A percentile compares a stretch with the other conserved stretches of the same genome.
These are phyloP conservation scores for Chalara sp. DNA, from an alignment of 2,329 filamentous ascomycete genomes.

Conservation along the genomic window DNA sequence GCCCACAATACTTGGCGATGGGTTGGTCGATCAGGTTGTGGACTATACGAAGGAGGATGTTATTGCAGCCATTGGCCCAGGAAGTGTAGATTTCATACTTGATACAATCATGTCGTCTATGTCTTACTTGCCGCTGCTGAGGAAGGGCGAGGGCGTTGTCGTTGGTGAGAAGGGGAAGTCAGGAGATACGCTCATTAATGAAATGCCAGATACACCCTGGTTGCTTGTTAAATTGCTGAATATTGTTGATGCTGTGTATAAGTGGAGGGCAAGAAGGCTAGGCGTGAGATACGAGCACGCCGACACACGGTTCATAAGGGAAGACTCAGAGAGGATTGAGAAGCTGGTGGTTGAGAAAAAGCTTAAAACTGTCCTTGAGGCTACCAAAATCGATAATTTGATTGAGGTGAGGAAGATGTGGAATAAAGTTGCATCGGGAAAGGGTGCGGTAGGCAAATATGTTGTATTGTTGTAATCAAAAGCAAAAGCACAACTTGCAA, in stretches of 20 bases:
- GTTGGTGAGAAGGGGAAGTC: conserved; percentile 19
- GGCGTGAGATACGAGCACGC: conserved; percentile 5
- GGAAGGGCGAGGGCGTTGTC: conserved; percentile 29
- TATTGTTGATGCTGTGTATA: conserved; percentile 22
- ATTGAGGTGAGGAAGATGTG: conserved; percentile 29
- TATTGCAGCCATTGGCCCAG: conserved; percentile 23
- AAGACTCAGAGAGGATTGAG: conserved; percentile 15
- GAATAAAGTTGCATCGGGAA: conserved; percentile 27
- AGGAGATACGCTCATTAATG: conserved; percentile 26
- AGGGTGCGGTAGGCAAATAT: conserved; percentile 33
- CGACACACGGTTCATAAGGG: neutral
- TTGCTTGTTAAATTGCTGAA: conserved; percentile 22
- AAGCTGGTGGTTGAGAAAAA: conserved; percentile 21
- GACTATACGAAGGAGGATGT: conserved; percentile 33
- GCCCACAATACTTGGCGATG: conserved; percentile 31
- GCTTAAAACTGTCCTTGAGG: conserved; percentile 27
- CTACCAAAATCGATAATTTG: conserved; percentile 26
- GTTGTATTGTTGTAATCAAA: conserved; percentile 11
- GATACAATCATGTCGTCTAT: conserved; percentile 33
- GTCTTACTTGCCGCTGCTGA: conserved; percentile 30
- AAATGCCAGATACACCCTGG: conserved; percentile 20
- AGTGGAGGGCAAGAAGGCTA: conserved; percentile 9
- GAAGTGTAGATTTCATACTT: conserved; percentile 36
- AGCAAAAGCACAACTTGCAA: no score
- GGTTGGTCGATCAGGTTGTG: conserved; percentile 32